Evolutionary conservation across 306 rosid species (phyloP).

Genomic region (Urtica urens): DNA sequence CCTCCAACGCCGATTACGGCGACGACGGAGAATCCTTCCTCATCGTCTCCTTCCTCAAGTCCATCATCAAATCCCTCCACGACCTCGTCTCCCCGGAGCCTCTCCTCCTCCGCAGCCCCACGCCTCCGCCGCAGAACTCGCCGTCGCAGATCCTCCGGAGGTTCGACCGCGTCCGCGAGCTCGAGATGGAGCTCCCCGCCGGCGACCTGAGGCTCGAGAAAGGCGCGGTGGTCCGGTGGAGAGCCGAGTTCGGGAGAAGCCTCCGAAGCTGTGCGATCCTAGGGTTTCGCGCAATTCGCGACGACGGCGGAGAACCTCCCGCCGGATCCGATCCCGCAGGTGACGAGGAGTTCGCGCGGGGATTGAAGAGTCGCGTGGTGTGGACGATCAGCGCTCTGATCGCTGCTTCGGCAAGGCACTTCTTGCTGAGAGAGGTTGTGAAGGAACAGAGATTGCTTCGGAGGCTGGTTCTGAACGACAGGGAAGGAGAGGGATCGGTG

Average conservation of each 20-base stretch:
- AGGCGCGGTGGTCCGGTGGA: slow-evolving; percentile 30
- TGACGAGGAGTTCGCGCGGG: slow-evolving; percentile 15
- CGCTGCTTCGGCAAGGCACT: slow-evolving; percentile 42
- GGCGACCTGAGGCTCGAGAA: slow-evolving; percentile 19
- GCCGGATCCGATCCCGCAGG: neutral
- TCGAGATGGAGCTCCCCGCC: slow-evolving; percentile 32
- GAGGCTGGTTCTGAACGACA: slow-evolving; percentile 23
- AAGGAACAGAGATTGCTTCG: slow-evolving; percentile 22
- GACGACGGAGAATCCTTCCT: slow-evolving; percentile 9
- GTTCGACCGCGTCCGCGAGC: slow-evolving; percentile 21
- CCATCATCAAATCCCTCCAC: slow-evolving; percentile 24
- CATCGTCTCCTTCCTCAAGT: slow-evolving; percentile 10
- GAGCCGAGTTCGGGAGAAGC: slow-evolving; percentile 30
- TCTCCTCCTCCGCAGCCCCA: neutral
- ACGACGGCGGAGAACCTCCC: neutral
- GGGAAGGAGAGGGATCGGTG: slow-evolving; percentile 34
- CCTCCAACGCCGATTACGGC: slow-evolving; percentile 15
- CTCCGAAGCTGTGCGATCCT: slow-evolving; percentile 28
- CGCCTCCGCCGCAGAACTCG: slow-evolving; percentile 17
- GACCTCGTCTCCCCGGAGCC: slow-evolving; percentile 11
- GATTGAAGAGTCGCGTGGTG: slow-evolving; percentile 30
- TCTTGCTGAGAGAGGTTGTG: slow-evolving; percentile 26
- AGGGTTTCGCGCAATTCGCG: slow-evolving; percentile 16
- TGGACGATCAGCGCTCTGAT: slow-evolving; percentile 34
- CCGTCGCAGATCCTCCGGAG: slow-evolving; percentile 29